These are phyloP conservation scores for Flaveria robusta DNA, from an alignment of 129 eudicot genomes.

Conservation along the genomic window DNA sequence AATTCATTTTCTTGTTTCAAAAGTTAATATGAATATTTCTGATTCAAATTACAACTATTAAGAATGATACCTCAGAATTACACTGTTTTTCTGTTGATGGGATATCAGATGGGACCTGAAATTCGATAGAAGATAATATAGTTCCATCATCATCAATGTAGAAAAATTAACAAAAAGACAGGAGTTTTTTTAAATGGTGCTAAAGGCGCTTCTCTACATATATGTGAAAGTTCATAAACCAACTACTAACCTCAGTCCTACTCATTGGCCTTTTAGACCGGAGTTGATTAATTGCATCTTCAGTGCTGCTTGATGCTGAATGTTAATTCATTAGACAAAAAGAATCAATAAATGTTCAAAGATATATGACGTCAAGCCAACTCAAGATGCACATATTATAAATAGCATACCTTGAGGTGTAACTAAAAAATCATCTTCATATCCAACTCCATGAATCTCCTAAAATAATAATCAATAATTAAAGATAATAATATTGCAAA, in stretches of 20 bases:
- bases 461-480: constrained; percentile 30
- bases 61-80: constrained; percentile 56
- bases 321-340: constrained; percentile 1
- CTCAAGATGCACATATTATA: background rate
- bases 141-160: background rate
- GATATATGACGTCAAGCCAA: background rate
- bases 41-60: background rate
- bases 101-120: constrained; percentile 82
- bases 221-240: background rate
- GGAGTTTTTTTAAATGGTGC: too few relatives aligned
- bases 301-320: constrained; percentile 66
- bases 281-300: constrained; percentile 74
- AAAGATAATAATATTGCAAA: background rate
- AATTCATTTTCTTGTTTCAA: constrained; percentile 5
- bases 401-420: constrained; percentile 51
- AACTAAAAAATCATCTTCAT: constrained; percentile 49
- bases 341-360: constrained; percentile 11
- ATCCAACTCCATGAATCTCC: constrained; percentile 65
- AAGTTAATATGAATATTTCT: too few relatives aligned
- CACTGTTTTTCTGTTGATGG: constrained; percentile 55
- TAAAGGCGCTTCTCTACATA: background rate
- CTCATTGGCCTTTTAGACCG: constrained; percentile 87
- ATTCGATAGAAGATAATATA: background rate
- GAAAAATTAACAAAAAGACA: background rate
- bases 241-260: constrained; percentile 62